Base-by-base conservation (phyloP, 257 asterid species). In the Lycium ferocissimum region DNA sequence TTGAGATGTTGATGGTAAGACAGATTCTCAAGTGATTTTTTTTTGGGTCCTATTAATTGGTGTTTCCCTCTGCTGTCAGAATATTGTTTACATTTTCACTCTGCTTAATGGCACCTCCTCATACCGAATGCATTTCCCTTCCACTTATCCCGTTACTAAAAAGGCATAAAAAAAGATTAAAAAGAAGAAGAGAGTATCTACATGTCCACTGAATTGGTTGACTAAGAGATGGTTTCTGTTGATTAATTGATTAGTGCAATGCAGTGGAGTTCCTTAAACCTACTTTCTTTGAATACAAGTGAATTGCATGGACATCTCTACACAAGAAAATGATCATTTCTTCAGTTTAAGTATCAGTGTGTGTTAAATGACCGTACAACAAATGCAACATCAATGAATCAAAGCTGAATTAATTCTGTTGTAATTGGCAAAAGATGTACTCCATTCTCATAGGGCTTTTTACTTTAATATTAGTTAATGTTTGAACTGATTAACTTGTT, bases 1-100 rank as follows among this genome's bases (percentile, higher is more conserved):
- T 92, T 67, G 93, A 91, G 79, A 90, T 91, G 91, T 91, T 91
- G 20, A 83, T 92, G 93, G 94, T 90, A 86, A 83, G 78, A 0
- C n/a, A 72, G 11, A 47, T 72, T 43, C 54, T 26, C 33, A 26
- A 54, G 15, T 13, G 18, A 54, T 54, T 54, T 54, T 54, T 11
- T 12, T 12, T 12, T 54, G 33, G 33, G 33, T 38, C 5, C 18
- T 12, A 54, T 54, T 13, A 54, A 13, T 13, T 54, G 12, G 59
- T 54, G 59, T 13, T 54, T 54, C 3, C 12, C n/a, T 7, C 62
- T 56, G n/a, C 13, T 12, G n/a, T 12, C 61, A 26, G 33, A 26
- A 26, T 26, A 26, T 26, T 26, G 33, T 26, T 26, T 26, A 26
- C 33, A 26, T 26, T 26, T 26, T 26, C 33, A 26, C 33, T 26